A percentile compares a stretch with the other conserved stretches of the same genome.
These are phyloP conservation scores for Phyllosticta capitalensis DNA, from an alignment of 2,329 filamentous ascomycete species.

Conservation along the genomic window DNA sequence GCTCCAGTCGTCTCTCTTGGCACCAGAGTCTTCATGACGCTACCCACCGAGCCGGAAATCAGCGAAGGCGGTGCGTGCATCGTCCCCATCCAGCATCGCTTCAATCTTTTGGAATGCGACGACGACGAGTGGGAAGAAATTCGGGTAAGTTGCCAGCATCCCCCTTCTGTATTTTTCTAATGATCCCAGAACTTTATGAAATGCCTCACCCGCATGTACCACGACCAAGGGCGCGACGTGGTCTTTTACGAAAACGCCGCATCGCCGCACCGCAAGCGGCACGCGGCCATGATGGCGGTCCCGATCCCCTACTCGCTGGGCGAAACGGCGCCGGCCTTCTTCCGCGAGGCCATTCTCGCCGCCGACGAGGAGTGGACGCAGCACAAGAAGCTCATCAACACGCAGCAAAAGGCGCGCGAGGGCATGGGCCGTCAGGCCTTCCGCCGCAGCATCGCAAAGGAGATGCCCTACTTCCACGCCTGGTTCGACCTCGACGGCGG, in stretches of 20 bases:
- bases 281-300: slow-evolving; percentile 77
- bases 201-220: slow-evolving; percentile 84
- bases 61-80: slow-evolving; percentile 77
- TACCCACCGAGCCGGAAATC: slow-evolving; percentile 83
- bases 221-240: slow-evolving; percentile 83
- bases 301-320: slow-evolving; percentile 88
- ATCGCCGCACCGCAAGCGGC: slow-evolving; percentile 62
- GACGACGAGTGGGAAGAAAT: slow-evolving; percentile 99
- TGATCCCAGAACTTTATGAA: slow-evolving; percentile 89
- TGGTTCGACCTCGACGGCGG: slow-evolving; percentile 94
- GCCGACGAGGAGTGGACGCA: slow-evolving; percentile 92
- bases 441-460: slow-evolving; percentile 71
- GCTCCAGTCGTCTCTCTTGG: slow-evolving; percentile 80
- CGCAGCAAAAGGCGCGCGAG: slow-evolving; percentile 51
- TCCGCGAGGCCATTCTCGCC: slow-evolving; percentile 83
- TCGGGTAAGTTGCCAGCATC: slow-evolving; percentile 33
- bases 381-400: slow-evolving; percentile 91
- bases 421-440: slow-evolving; percentile 76
- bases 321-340: slow-evolving; percentile 86
- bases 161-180: slow-evolving; percentile 28
- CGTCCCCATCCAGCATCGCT: slow-evolving; percentile 76
- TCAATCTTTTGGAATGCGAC: slow-evolving; percentile 92
- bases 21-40: slow-evolving; percentile 77
- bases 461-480: slow-evolving; percentile 96
- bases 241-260: slow-evolving; percentile 98